phyloP scores from a whole-genome alignment of 148 eudicot species.

The Tetragonia tetragonoides region DNA sequence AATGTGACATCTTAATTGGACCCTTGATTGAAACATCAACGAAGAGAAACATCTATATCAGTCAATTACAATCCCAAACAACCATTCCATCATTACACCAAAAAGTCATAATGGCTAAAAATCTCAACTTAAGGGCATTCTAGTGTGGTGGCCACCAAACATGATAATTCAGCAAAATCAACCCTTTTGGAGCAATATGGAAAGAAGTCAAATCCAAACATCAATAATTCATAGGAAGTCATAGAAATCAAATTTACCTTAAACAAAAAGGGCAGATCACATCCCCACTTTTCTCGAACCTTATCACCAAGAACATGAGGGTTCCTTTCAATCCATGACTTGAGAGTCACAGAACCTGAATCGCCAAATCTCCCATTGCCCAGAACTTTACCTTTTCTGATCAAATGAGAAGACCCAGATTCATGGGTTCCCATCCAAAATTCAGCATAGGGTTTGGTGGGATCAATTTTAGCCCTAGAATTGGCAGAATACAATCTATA shows the following conservation, averaged over 20 bases:
- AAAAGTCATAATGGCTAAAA: not conserved
- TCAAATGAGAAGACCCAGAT: slow-evolving; percentile 72
- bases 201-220: not conserved
- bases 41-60: not conserved
- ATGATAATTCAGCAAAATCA: slow-evolving; percentile 1
- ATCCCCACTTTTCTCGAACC: slow-evolving; percentile 64
- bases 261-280: slow-evolving; percentile 80
- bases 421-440: slow-evolving; percentile 98
- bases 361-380: slow-evolving; percentile 21
- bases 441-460: slow-evolving; percentile 64
- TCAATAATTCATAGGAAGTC: not conserved
- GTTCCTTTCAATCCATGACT: slow-evolving; percentile 63
- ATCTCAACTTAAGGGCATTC: not conserved
- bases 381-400: slow-evolving; percentile 15
- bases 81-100: not conserved
- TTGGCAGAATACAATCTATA: slow-evolving; percentile 53
- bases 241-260: slow-evolving; percentile 44
- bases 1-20: not conserved
- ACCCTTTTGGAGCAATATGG: not conserved
- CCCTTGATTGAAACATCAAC: not conserved
- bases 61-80: not conserved
- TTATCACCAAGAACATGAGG: slow-evolving; percentile 67
- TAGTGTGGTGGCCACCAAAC: too few relatives aligned
- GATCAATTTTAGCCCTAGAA: slow-evolving; percentile 42
- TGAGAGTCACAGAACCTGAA: slow-evolving; percentile 43